Conservation (phyloP, 768 basidiomycete genomes). For the Cystofilobasidium macerans region DNA sequence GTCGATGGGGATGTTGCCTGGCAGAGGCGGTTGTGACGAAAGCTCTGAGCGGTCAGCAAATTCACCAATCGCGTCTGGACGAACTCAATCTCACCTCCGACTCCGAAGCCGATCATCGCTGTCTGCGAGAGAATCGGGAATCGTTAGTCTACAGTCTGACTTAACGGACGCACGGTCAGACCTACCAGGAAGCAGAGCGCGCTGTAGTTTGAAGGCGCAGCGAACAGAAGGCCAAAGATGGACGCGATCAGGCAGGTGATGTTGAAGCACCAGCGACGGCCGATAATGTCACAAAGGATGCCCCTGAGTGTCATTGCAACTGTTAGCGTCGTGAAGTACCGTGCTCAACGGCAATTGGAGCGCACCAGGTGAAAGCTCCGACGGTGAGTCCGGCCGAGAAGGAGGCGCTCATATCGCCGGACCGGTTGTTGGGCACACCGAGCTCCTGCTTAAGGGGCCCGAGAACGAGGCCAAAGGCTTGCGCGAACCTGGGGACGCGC, state of each 20-base stretch:
- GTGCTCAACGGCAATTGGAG: no score
- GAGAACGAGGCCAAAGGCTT: constrained; percentile 35
- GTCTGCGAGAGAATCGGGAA: no score
- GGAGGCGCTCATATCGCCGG: constrained; percentile 33
- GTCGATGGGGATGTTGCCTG: constrained; percentile 39
- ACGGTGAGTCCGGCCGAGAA: constrained; percentile 35
- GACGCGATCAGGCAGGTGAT: constrained; percentile 38
- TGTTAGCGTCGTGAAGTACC: not conserved
- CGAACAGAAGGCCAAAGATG: constrained; percentile 38
- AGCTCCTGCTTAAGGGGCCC: constrained; percentile 35
- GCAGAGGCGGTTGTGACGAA: no score
- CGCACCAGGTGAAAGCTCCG: constrained; percentile 26
- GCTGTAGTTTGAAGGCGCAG: constrained; percentile 39
- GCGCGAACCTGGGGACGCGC: no score
- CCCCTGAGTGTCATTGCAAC: constrained; percentile 36
- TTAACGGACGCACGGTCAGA: no score
- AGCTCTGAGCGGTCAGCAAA: no score
- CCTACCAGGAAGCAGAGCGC: constrained; percentile 38
- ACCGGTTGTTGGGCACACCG: constrained; percentile 28
- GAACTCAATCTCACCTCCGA: no score
- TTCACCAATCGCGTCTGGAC: no score
- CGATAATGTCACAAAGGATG: constrained; percentile 38
- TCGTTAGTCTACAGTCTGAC: no score
- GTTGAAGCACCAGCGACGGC: constrained; percentile 40
- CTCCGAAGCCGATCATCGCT: constrained; percentile 28